Evolutionary conservation across 805 yeast species (phyloP), one percentile per base, ranked within the genome.

Genomic region (Starmerella ratchasimensis): DNA sequence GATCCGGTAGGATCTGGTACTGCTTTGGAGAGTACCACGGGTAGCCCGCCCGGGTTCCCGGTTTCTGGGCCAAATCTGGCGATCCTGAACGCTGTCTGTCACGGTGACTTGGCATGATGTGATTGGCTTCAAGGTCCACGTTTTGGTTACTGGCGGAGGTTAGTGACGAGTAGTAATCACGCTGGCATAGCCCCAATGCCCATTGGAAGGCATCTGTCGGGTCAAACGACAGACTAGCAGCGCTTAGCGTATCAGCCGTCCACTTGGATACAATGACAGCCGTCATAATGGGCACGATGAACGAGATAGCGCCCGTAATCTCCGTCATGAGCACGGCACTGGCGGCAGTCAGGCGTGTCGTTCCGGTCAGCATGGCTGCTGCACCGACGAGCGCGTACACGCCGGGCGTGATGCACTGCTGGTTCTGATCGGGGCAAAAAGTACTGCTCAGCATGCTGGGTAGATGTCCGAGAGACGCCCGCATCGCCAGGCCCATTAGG

Each of bases 321-420:
- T 82, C 94, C 55, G 80, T 79, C 45, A 81, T 64, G 19, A 83
- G 72, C 5, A 82, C 86, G 14, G 81, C 94, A 6, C 78, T 75
- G 31, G 83, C 70, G 45, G 81, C 76, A 3, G 86, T 80, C 59
- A 82, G 69, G 46, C 81, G 72, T 3, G 94, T 80, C 13, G 77
- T 73, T 4, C 93, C 93, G 0, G 90, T 72, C 47, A 81, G 63
- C 38, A 80, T 78, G 1, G 93, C 68, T 0, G 84, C 93, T 0
- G 93, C 83, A 0, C 94, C 94, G 17, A 83, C 81, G 8, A 82
- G 78, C 0, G 93, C 93, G 52, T 82, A 83, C 0, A 86, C 81
- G 0, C 90, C 86, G 0, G 93, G 93, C 1, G 84, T 77, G 8
- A 82, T 74, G 48, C 90, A 74, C 39, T 63, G 51, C 14, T 56